A percentile compares a stretch with the other conserved stretches of the same genome.
Conservation (phyloP, 1,284 basidiomycete species). For the Polyporus tsugae region DNA sequence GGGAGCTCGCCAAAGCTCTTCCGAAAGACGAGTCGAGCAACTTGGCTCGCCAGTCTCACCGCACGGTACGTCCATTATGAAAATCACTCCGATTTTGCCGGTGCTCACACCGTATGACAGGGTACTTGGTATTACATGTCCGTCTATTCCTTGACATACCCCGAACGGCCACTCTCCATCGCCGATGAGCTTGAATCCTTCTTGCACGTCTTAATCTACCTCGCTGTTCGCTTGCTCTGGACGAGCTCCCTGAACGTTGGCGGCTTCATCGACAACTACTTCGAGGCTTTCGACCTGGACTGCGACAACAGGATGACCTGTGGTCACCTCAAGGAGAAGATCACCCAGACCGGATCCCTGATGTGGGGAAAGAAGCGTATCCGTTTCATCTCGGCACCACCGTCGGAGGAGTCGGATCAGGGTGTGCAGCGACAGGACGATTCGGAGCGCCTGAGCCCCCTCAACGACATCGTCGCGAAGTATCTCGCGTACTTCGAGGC, state of each 20-base stretch:
- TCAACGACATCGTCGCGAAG: slow-evolving; percentile 4
- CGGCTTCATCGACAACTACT: slow-evolving; percentile 13
- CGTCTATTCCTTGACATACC: background rate
- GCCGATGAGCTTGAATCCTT: slow-evolving; percentile 27
- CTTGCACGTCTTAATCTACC: slow-evolving; percentile 22
- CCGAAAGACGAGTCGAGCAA: background rate
- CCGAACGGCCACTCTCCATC: background rate
- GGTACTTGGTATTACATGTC: slow-evolving; percentile 30
- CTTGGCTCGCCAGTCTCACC: slow-evolving; percentile 7
- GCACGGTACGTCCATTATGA: slow-evolving; percentile 7
- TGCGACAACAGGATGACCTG: background rate
- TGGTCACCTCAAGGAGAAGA: background rate
- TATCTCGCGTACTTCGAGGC: slow-evolving; percentile 5
- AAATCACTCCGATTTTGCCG: no score
- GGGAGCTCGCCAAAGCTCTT: slow-evolving; percentile 21
- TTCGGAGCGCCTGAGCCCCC: background rate
- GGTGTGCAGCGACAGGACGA: background rate
- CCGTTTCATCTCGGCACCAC: background rate
- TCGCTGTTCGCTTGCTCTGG: slow-evolving; percentile 15
- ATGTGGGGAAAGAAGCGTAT: background rate
- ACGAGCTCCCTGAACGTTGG: background rate
- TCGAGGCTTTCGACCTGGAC: background rate
- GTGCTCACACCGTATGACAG: background rate
- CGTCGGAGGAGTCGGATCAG: background rate
- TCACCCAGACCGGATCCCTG: background rate